Evolutionary conservation across 805 yeast species (phyloP).

Genomic region (Tetrapisispora phaffii): DNA sequence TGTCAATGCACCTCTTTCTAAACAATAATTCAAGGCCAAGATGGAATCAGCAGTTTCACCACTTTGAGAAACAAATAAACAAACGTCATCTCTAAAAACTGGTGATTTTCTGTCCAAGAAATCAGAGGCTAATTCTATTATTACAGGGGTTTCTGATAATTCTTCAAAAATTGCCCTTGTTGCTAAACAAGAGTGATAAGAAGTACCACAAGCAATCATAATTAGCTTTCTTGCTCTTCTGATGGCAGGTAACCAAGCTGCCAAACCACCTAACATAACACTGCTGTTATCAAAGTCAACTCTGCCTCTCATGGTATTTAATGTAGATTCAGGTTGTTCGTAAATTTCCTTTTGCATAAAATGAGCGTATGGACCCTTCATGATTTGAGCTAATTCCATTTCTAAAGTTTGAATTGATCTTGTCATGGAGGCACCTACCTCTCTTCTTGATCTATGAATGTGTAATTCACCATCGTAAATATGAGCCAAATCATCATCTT

Average conservation of each 20-base stretch:
- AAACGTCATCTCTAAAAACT: conserved; percentile 96
- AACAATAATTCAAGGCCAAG: conserved; percentile 88
- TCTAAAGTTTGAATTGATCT: conserved; percentile 95
- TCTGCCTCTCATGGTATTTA: conserved; percentile 99
- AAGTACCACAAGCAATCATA: conserved; percentile 99
- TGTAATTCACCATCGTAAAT: conserved; percentile 96
- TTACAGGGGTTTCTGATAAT: conserved; percentile 86
- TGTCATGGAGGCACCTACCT: conserved; percentile 80
- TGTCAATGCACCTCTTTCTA: conserved; percentile 93
- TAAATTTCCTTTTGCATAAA: conserved; percentile 98
- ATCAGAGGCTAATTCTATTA: conserved; percentile 89
- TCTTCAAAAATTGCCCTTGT: conserved; percentile 95
- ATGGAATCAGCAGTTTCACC: conserved; percentile 99
- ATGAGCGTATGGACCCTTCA: conserved; percentile 94
- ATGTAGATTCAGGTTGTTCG: conserved; percentile 97
- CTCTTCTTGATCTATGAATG: conserved; percentile 89
- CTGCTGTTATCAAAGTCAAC: conserved; percentile 73
- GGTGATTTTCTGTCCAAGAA: conserved; percentile 91
- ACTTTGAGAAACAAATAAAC: conserved; percentile 94
- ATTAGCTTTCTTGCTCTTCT: conserved; percentile 91
- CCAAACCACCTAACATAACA: conserved; percentile 84
- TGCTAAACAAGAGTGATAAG: conserved; percentile 96
- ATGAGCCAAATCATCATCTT: conserved; percentile 98
- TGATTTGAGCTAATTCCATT: conserved; percentile 92
- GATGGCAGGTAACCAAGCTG: conserved; percentile 73